These are phyloP conservation scores for Chrysochromulina tobinii DNA, from an alignment of 78 protist genomes.

Conservation along the genomic window DNA sequence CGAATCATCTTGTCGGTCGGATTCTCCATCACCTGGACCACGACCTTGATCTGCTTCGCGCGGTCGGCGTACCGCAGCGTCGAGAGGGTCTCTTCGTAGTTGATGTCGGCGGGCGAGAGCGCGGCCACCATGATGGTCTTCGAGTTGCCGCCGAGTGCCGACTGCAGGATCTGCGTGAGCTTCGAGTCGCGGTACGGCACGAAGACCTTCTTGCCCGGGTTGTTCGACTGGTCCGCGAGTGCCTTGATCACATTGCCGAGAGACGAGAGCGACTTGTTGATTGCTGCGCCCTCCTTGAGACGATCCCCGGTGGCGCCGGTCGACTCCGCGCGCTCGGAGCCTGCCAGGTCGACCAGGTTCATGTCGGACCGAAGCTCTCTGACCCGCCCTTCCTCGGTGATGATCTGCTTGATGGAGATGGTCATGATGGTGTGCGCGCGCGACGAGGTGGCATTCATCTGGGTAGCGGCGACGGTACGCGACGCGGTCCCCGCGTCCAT, in stretches of 20 bases:
- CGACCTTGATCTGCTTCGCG: slow-evolving; percentile 83
- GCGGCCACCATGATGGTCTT: slow-evolving; percentile 80
- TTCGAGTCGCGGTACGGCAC: slow-evolving; percentile 93
- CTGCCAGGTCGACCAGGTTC: slow-evolving; percentile 63
- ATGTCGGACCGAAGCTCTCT: not conserved
- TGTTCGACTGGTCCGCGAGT: slow-evolving; percentile 57
- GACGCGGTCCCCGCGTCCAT: slow-evolving; percentile 13
- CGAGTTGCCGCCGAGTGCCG: slow-evolving; percentile 36
- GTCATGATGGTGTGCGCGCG: slow-evolving; percentile 76
- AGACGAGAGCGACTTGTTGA: slow-evolving; percentile 73
- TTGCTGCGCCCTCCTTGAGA: slow-evolving; percentile 58
- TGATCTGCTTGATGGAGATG: slow-evolving; percentile 42
- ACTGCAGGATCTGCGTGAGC: slow-evolving; percentile 74
- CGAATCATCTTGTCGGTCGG: slow-evolving; percentile 53
- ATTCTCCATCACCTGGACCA: slow-evolving; percentile 43
- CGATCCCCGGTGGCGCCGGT: slow-evolving; percentile 75
- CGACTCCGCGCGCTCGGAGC: slow-evolving; percentile 77
- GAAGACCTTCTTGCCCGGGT: slow-evolving; percentile 46
- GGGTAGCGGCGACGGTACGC: slow-evolving; percentile 70
- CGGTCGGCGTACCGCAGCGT: slow-evolving; percentile 93
- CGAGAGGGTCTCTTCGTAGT: slow-evolving; percentile 83
- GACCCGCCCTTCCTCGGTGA: not conserved
- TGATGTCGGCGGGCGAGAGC: slow-evolving; percentile 69
- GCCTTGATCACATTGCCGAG: slow-evolving; percentile 83
- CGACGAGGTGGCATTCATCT: slow-evolving; percentile 69